phyloP scores from a whole-genome alignment of 2,329 filamentous ascomycete species.

The Fusarium sp. region DNA sequence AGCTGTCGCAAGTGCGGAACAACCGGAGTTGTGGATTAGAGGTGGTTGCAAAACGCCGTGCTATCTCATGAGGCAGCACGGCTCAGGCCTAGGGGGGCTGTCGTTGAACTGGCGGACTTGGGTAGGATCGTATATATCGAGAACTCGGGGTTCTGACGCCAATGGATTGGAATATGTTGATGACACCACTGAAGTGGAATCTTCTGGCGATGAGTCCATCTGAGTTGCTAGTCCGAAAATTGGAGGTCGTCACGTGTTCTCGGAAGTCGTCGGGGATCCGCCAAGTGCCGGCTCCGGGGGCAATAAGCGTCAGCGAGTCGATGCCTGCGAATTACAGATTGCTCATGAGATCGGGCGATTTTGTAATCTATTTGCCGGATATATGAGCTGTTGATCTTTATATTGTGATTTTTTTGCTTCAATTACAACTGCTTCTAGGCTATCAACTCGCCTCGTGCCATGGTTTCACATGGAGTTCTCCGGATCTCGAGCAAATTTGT shows the following conservation, averaged over 20 bases:
- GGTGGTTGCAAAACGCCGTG: constrained; percentile 36
- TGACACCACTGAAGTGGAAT: constrained; percentile 46
- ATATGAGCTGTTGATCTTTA: neutral
- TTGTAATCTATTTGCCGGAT: neutral
- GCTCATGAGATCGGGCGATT: neutral
- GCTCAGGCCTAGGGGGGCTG: constrained; percentile 24
- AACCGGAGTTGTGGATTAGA: constrained; percentile 46
- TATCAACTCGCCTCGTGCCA: neutral
- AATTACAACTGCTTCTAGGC: neutral
- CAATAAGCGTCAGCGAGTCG: constrained; percentile 26
- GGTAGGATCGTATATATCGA: constrained; percentile 23
- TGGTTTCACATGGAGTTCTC: neutral
- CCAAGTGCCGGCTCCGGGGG: constrained; percentile 6
- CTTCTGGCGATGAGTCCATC: constrained; percentile 45
- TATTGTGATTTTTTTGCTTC: neutral
- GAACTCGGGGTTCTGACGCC: constrained; percentile 29
- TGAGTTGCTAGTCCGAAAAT: constrained; percentile 45
- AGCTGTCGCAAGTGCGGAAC: constrained; percentile 50
- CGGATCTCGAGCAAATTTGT: neutral
- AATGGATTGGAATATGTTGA: constrained; percentile 42
- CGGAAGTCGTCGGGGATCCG: constrained; percentile 29
- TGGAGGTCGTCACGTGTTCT: constrained; percentile 47
- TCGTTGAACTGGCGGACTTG: constrained; percentile 6
- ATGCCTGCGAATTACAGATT: constrained; percentile 24
- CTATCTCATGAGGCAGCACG: constrained; percentile 50